phyloP scores from a whole-genome alignment of 225 moss, liverwort and hornwort species.

The Physcomitrium patens region DNA sequence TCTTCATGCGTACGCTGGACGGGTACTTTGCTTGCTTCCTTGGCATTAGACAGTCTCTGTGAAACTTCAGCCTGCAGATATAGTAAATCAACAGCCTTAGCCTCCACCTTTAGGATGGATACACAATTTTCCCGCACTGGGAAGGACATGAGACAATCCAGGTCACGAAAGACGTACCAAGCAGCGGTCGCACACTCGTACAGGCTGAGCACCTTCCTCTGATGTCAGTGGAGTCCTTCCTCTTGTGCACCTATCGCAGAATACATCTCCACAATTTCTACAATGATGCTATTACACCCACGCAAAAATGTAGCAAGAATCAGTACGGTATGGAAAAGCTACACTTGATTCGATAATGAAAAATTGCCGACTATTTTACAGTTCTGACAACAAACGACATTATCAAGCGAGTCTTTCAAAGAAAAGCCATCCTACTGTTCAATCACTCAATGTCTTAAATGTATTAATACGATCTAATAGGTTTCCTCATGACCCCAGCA shows the following conservation, averaged over 20 bases:
- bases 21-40: constrained; percentile 66
- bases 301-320: constrained; percentile 20
- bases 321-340: neutral
- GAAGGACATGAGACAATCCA: neutral
- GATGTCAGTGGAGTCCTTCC: constrained; percentile 86
- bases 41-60: constrained; percentile 81
- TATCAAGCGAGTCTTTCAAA: neutral
- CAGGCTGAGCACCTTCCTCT: constrained; percentile 88
- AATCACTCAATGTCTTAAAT: no score
- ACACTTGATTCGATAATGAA: neutral
- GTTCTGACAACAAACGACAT: neutral
- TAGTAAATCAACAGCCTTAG: neutral
- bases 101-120: neutral
- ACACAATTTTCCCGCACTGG: neutral
- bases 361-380: neutral
- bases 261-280: constrained; percentile 98
- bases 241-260: constrained; percentile 88
- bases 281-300: constrained; percentile 80
- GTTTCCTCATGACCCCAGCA: neutral
- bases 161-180: constrained; percentile 56
- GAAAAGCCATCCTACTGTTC: neutral
- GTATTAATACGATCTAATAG: neutral
- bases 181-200: constrained; percentile 98
- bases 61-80: constrained; percentile 84
- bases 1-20: constrained; percentile 87